A percentile compares a stretch with the other conserved stretches of the same genome.
These are phyloP conservation scores for Aspergillus sp. DNA, from an alignment of 2,329 filamentous ascomycete genomes.

Conservation along the genomic window DNA sequence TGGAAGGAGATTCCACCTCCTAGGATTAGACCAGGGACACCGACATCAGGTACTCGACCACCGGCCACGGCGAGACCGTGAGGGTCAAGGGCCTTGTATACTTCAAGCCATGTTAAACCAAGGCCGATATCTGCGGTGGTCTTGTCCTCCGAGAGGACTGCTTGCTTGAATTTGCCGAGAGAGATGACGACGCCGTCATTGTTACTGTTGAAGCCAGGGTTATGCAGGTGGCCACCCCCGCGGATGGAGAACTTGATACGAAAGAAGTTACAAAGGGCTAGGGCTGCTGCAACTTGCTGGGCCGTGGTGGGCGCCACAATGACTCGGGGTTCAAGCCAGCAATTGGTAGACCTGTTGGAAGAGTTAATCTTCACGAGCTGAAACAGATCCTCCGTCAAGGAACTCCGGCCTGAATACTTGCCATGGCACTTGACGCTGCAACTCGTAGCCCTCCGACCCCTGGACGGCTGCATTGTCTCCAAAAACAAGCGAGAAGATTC, in stretches of 20 bases:
- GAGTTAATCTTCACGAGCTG: background rate
- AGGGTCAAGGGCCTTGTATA: slow-evolving; percentile 43
- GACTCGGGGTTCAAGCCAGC: slow-evolving; percentile 12
- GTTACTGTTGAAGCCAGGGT: slow-evolving; percentile 18
- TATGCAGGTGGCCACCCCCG: slow-evolving; percentile 16
- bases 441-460: slow-evolving; percentile 1
- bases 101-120: slow-evolving; percentile 47
- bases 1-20: slow-evolving; percentile 32
- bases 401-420: background rate
- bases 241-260: slow-evolving; percentile 3
- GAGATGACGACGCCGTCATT: slow-evolving; percentile 50
- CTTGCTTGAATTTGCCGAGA: slow-evolving; percentile 41
- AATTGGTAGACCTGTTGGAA: slow-evolving; percentile 2
- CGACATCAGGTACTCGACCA: slow-evolving; percentile 45
- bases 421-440: slow-evolving; percentile 6
- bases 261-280: slow-evolving; percentile 6
- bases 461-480: slow-evolving; percentile 2
- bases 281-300: slow-evolving; percentile 1
- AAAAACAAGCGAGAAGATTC: slow-evolving; percentile 5
- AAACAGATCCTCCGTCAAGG: background rate
- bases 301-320: slow-evolving; percentile 4
- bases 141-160: slow-evolving; percentile 35
- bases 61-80: slow-evolving; percentile 44
- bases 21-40: slow-evolving; percentile 47
- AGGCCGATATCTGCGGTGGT: slow-evolving; percentile 45